These are phyloP conservation scores for Cutaneotrichosporon mucoides DNA, from an alignment of 1,284 basidiomycete genomes.

Conservation along the genomic window DNA sequence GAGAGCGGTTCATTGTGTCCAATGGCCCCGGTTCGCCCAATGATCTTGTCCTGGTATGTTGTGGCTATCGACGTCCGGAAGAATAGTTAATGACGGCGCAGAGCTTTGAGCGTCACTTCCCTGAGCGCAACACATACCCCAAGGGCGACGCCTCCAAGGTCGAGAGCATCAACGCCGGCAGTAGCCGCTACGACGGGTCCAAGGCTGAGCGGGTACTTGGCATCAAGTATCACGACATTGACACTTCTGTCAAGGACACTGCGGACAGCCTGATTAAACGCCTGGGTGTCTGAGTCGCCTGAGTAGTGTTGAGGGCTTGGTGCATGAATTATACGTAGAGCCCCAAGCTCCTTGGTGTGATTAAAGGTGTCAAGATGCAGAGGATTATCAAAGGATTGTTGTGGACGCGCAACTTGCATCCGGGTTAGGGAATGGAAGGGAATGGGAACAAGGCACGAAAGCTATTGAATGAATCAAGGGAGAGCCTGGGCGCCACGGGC, in stretches of 20 bases:
- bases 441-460: too few relatives aligned
- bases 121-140: slow-evolving; percentile 33
- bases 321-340: too few relatives aligned
- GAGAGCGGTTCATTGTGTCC: slow-evolving; percentile 58
- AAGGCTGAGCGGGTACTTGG: slow-evolving; percentile 39
- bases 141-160: slow-evolving; percentile 31
- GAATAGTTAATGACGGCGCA: neutral
- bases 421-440: too few relatives aligned
- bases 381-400: too few relatives aligned
- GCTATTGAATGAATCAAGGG: too few relatives aligned
- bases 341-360: too few relatives aligned
- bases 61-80: neutral
- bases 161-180: slow-evolving; percentile 22
- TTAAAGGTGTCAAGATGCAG: too few relatives aligned
- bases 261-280: slow-evolving; percentile 32
- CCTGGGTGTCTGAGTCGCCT: slow-evolving; percentile 15
- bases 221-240: slow-evolving; percentile 34
- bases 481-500: too few relatives aligned
- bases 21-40: slow-evolving; percentile 44
- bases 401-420: too few relatives aligned
- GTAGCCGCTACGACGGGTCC: slow-evolving; percentile 27
- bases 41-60: slow-evolving; percentile 32
- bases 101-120: slow-evolving; percentile 31
- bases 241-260: slow-evolving; percentile 36
- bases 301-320: neutral